A percentile compares a stretch with the other conserved stretches of the same genome.
These are phyloP conservation scores for Salix purpurea DNA, from an alignment of 345 rosid genomes.

Conservation along the genomic window DNA sequence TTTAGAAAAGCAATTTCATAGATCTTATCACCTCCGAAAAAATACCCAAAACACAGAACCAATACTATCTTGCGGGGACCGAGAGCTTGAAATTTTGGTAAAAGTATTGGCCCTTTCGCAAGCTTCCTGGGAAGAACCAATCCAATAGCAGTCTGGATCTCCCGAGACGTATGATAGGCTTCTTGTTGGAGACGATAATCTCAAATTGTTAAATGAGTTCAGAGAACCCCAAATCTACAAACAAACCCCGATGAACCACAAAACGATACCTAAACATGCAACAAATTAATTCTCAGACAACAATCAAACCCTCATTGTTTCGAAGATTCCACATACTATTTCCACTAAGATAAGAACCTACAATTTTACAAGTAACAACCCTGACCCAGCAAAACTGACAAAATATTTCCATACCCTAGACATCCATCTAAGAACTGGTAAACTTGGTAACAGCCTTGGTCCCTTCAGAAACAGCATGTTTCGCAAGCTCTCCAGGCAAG, in stretches of 20 bases:
- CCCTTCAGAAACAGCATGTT: slow-evolving; percentile 29
- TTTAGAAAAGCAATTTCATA: not conserved
- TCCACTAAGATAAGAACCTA: not conserved
- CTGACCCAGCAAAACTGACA: not conserved
- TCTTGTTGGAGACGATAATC: slow-evolving; percentile 1
- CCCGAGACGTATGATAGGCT: slow-evolving; percentile 27
- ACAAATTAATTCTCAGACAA: too few species aligned
- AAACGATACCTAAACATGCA: too few species aligned
- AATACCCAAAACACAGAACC: not conserved
- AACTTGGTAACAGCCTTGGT: slow-evolving; percentile 32
- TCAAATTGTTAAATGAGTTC: too few species aligned
- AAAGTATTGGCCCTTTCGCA: slow-evolving; percentile 25
- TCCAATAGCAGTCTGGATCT: slow-evolving; percentile 21
- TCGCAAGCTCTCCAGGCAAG: slow-evolving; percentile 26
- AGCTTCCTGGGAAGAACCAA: slow-evolving; percentile 22
- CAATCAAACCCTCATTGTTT: too few species aligned
- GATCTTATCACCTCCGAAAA: not conserved
- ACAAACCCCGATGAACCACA: too few species aligned
- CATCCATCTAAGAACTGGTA: slow-evolving; percentile 16
- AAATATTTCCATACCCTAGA: not conserved
- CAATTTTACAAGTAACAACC: not conserved
- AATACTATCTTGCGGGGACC: not conserved
- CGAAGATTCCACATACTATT: not conserved
- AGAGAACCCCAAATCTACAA: too few species aligned
- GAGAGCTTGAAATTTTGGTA: slow-evolving; percentile 28